These are phyloP conservation scores for Ganoderma lingzhi DNA, from an alignment of 1,284 basidiomycete species.

Conservation along the genomic window DNA sequence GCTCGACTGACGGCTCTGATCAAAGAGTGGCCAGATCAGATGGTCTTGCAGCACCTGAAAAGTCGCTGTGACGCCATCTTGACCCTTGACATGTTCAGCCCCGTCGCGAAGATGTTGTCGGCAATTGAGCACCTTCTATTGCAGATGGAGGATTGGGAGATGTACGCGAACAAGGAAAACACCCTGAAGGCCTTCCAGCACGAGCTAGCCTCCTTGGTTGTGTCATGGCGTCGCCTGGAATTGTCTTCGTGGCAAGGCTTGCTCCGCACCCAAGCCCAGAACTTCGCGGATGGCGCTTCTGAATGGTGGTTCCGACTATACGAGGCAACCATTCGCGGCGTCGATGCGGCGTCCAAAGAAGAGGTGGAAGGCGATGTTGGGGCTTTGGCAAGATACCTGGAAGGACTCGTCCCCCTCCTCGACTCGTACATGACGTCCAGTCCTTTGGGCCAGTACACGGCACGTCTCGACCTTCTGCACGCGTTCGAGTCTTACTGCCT, in stretches of 20 bases:
- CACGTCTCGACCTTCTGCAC: conserved; percentile 75
- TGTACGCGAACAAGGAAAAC: conserved; percentile 90
- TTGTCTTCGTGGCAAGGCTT: conserved; percentile 88
- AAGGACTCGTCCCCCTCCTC: conserved; percentile 79
- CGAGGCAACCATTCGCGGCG: conserved; percentile 78
- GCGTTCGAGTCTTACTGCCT: conserved; percentile 70
- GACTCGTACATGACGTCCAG: conserved; percentile 85
- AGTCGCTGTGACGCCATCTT: conserved; percentile 81
- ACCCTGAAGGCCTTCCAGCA: conserved; percentile 77
- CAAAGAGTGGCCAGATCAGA: conserved; percentile 95
- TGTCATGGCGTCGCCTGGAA: conserved; percentile 93
- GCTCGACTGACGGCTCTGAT: conserved; percentile 66
- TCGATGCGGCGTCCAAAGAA: conserved; percentile 55
- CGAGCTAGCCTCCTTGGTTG: conserved; percentile 77
- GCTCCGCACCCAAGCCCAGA: conserved; percentile 74
- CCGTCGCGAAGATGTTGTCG: conserved; percentile 87
- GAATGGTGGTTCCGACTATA: conserved; percentile 96
- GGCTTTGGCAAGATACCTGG: conserved; percentile 63
- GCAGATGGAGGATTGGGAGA: conserved; percentile 97
- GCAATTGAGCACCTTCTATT: conserved; percentile 88
- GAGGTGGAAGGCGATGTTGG: conserved; percentile 40
- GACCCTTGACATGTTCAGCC: conserved; percentile 69
- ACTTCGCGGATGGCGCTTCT: conserved; percentile 70
- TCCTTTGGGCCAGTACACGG: conserved; percentile 84
- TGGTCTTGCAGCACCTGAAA: conserved; percentile 89